These are phyloP conservation scores for Endogone sp. DNA, from an alignment of 192 early-diverging fungal species.

Conservation along the genomic window DNA sequence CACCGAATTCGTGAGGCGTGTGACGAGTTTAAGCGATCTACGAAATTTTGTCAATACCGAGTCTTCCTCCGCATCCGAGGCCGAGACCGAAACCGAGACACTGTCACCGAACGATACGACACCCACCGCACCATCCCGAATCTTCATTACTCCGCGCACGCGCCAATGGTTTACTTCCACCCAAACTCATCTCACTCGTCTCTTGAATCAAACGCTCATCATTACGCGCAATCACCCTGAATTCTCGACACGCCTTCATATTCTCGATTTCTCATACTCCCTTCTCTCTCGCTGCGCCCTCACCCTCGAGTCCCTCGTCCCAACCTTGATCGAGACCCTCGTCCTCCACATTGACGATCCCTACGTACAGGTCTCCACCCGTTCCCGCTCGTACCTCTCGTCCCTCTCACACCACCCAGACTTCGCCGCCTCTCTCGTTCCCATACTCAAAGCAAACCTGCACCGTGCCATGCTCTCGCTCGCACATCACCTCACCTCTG, in stretches of 20 bases:
- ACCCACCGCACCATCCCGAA: not conserved
- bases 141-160: conserved; percentile 5
- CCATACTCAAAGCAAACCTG: conserved; percentile 33
- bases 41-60: not conserved
- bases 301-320: conserved; percentile 24
- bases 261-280: conserved; percentile 27
- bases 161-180: conserved; percentile 24
- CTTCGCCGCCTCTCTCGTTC: conserved; percentile 17
- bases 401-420: not conserved
- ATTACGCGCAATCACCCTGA: conserved; percentile 30
- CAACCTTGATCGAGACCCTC: conserved; percentile 28
- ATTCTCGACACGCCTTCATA: conserved; percentile 24
- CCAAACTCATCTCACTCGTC: conserved; percentile 16
- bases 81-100: not conserved
- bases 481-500: conserved; percentile 26
- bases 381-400: conserved; percentile 12
- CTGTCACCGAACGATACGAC: not conserved
- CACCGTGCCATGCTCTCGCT: conserved; percentile 23
- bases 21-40: conserved; percentile 18
- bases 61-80: not conserved
- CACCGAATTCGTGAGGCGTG: not conserved
- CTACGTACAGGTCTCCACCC: conserved; percentile 23
- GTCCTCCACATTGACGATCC: conserved; percentile 32
- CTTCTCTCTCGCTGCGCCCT: conserved; percentile 26
- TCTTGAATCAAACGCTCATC: conserved; percentile 23